Evolutionary conservation across 2,329 filamentous ascomycete species (phyloP), one percentile per base, ranked within the genome.

Genomic region (Penicillium crustosum): DNA sequence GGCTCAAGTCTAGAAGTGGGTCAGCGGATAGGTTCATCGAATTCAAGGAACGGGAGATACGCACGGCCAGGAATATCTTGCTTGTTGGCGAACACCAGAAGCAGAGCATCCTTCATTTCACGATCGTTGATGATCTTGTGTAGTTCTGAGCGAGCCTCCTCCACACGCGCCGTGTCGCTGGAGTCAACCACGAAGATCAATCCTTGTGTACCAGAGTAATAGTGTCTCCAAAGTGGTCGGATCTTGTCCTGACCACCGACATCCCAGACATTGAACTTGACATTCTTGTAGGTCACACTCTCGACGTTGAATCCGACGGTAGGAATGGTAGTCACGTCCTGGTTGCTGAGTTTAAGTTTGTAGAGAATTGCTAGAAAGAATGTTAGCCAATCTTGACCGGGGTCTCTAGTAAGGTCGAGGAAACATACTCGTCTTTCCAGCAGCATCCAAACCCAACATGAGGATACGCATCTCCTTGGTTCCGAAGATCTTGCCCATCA

Each of bases 231-330:
- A 61, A 97, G 82, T 63, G 93, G 93, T 66, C 93, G 86, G 73
- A 97, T 97, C 88, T 97, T 97, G 85, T 97, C 93, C 83, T 97
- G 93, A 65, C 93, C 93, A 78, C 93, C 93, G 60, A 97, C 93
- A 82, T 97, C 93, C 93, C 93, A 97, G 63, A 97, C 93, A 72
- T 95, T 97, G 83, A 97, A 97, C 80, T 97, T 95, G 79, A 97
- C 93, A 78, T 97, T 97, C 85, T 97, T 97, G 83, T 96, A 97
- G 67, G 93, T 95, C 71, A 97, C 93, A 5, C 92, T 96, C 83
- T 97, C 93, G 78, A 97, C 94, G 84, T 97, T 97, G 85, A 97
- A 97, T 68, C 93, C 94, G 70, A 99, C 94, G 35, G 94, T 99
- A 47, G 94, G 94, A 74, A 97, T 97, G 52, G 94, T 97, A 61